Percentiles rank a stretch among this genome's conserved stretches.
phyloP scores from a whole-genome alignment of 2,329 filamentous ascomycete species.

The Aulographum hederae region DNA sequence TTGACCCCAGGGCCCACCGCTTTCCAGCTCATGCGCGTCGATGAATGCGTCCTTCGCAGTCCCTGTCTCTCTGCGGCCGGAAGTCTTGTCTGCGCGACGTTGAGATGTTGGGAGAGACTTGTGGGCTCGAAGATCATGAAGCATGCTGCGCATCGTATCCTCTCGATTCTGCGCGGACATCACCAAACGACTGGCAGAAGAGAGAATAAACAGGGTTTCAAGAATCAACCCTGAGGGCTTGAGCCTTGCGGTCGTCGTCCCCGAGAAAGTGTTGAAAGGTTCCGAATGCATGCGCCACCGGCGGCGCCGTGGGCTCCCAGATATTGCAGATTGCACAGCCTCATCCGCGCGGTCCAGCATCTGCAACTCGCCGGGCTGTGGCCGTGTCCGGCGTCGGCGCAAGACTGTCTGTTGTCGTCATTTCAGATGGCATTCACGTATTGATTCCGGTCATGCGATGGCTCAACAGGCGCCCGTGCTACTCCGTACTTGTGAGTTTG shows the following conservation, averaged over 20 bases:
- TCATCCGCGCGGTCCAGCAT: background rate
- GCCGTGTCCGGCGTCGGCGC: background rate
- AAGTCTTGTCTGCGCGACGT: too few relatives aligned
- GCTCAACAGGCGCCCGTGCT: background rate
- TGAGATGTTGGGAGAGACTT: too few relatives aligned
- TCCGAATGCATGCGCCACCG: background rate
- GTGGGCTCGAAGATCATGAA: too few relatives aligned
- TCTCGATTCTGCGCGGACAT: background rate
- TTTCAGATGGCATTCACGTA: background rate
- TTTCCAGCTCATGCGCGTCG: too few relatives aligned
- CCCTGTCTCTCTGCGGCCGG: too few relatives aligned
- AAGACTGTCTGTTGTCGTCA: background rate
- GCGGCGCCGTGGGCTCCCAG: background rate
- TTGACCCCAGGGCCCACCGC: too few relatives aligned
- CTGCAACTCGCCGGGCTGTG: background rate
- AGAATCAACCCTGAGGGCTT: background rate
- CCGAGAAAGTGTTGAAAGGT: background rate
- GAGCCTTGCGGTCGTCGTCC: background rate
- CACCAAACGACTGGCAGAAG: background rate
- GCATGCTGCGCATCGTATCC: too few relatives aligned
- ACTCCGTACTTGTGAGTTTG: too few relatives aligned
- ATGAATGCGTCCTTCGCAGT: too few relatives aligned
- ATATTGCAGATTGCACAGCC: background rate
- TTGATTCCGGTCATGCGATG: background rate
- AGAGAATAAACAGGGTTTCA: background rate